phyloP scores from a whole-genome alignment of 257 asterid species.

The Solanum bulbocastanum region DNA sequence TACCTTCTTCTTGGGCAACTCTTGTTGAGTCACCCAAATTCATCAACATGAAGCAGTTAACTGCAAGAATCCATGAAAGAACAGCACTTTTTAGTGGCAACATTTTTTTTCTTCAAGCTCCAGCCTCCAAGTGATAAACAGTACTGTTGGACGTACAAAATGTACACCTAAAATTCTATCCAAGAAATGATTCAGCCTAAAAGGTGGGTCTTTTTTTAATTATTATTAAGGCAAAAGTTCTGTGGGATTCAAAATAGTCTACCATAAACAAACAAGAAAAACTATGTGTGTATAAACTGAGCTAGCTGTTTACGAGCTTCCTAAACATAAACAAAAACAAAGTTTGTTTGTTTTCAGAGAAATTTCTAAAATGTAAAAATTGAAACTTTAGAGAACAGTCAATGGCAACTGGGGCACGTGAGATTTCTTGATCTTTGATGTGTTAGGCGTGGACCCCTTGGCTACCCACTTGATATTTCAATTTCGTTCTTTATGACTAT shows the following conservation, averaged over 20 bases:
- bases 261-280: neutral
- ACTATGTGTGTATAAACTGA: neutral
- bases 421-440: neutral
- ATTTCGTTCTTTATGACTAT: neutral
- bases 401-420: neutral
- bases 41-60: neutral
- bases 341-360: neutral
- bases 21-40: neutral
- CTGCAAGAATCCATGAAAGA: neutral
- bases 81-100: neutral
- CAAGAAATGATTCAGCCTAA: neutral
- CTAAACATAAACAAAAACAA: neutral
- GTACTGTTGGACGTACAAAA: neutral
- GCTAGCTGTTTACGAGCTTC: neutral
- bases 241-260: neutral
- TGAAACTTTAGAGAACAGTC: neutral
- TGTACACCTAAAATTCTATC: neutral
- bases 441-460: neutral
- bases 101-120: neutral
- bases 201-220: neutral
- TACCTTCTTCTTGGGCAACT: constrained; percentile 9
- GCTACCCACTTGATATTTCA: neutral
- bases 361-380: neutral
- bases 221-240: neutral
- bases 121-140: neutral